phyloP scores from a whole-genome alignment of 192 early-diverging fungal genomes.

The Phycomyces nitens region DNA sequence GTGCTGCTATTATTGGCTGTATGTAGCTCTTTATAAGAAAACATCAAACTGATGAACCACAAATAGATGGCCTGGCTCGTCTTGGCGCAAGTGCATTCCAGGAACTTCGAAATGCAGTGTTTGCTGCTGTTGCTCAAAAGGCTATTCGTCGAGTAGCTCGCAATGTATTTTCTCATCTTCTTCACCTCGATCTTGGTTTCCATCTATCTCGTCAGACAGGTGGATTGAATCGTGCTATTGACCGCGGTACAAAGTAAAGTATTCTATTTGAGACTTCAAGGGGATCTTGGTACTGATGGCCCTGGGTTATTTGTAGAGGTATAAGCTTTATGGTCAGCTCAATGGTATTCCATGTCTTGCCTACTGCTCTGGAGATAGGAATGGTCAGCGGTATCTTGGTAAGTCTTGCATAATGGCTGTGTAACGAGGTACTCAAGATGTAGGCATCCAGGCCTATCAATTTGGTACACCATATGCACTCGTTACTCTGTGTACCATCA shows the following conservation, averaged over 20 bases:
- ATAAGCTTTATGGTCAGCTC: slow-evolving; percentile 95
- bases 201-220: slow-evolving; percentile 95
- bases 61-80: slow-evolving; percentile 80
- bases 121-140: slow-evolving; percentile 89
- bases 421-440: no score
- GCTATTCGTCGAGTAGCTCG: slow-evolving; percentile 86
- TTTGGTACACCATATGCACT: slow-evolving; percentile 53
- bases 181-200: slow-evolving; percentile 84
- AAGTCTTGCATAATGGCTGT: slow-evolving; percentile 20
- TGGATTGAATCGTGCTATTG: slow-evolving; percentile 93
- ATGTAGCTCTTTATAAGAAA: slow-evolving; percentile 22
- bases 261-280: no score
- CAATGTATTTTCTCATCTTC: slow-evolving; percentile 89
- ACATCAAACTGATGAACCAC: background rate
- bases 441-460: slow-evolving; percentile 36
- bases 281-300: no score
- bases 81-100: slow-evolving; percentile 77
- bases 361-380: slow-evolving; percentile 91
- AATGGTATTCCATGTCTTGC: slow-evolving; percentile 93
- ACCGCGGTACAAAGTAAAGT: slow-evolving; percentile 75
- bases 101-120: slow-evolving; percentile 92
- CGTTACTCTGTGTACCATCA: slow-evolving; percentile 63
- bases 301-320: slow-evolving; percentile 58
- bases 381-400: slow-evolving; percentile 94
- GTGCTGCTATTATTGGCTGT: slow-evolving; percentile 91